Conservation (phyloP, 192 early-diverging fungal genomes). For the Mortierella hygrophila region DNA sequence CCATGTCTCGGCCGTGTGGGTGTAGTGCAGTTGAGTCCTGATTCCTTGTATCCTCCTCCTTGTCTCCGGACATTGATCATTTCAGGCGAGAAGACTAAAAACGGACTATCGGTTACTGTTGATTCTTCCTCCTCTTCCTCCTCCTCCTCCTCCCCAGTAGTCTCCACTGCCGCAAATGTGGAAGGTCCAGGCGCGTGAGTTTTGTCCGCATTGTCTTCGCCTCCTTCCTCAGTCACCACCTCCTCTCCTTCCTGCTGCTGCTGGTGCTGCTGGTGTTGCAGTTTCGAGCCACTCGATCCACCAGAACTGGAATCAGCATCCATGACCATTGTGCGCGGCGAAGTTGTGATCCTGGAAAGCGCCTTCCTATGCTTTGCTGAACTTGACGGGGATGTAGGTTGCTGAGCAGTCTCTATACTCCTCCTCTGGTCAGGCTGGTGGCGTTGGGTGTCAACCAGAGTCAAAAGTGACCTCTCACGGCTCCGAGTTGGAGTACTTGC, state of each 20-base stretch:
- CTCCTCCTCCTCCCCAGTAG: too few relatives aligned
- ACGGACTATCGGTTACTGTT: neutral
- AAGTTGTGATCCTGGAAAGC: neutral
- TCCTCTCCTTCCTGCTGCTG: neutral
- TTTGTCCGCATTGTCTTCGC: neutral
- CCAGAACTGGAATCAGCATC: neutral
- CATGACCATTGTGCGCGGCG: neutral
- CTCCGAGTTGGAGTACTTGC: too few relatives aligned
- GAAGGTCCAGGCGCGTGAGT: neutral
- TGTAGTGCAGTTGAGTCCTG: neutral
- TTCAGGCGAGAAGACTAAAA: neutral
- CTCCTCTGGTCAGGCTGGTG: neutral
- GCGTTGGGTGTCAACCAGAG: neutral
- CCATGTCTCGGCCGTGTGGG: slow-evolving; percentile 2
- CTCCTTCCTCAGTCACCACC: neutral
- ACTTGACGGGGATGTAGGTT: neutral
- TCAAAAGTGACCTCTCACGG: too few relatives aligned
- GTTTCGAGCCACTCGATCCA: neutral
- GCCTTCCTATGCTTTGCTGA: neutral
- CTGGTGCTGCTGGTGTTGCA: neutral
- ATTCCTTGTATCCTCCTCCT: neutral
- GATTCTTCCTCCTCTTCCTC: neutral
- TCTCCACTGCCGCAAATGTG: too few relatives aligned
- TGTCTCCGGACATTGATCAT: neutral
- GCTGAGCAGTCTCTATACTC: neutral